phyloP scores from a whole-genome alignment of 129 eudicot genomes.

The Pittosporum tobira region DNA sequence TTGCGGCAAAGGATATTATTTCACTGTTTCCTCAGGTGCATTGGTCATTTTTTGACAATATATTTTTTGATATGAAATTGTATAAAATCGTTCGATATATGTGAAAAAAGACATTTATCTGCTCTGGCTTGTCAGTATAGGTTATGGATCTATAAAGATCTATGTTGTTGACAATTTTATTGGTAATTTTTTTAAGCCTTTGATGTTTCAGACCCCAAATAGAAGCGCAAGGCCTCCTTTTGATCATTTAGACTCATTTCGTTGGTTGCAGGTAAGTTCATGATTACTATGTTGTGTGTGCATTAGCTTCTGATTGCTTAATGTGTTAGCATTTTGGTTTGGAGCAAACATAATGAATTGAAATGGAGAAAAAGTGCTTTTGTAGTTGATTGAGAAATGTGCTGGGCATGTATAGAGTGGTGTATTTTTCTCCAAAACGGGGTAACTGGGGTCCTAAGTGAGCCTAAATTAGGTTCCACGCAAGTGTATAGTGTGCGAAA shows the following conservation, averaged over 20 bases:
- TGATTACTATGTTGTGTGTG: slow-evolving; percentile 3
- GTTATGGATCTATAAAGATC: background rate
- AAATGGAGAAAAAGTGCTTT: too few species aligned
- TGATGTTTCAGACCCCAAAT: slow-evolving; percentile 51
- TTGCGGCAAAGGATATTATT: slow-evolving; percentile 71
- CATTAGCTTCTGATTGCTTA: background rate
- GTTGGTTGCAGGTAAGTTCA: slow-evolving; percentile 79
- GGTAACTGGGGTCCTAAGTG: too few species aligned
- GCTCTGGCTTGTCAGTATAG: background rate
- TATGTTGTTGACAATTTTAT: background rate
- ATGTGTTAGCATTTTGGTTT: background rate
- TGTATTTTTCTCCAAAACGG: too few species aligned
- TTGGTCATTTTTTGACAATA: slow-evolving; percentile 2
- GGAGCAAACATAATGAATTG: background rate
- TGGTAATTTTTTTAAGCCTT: slow-evolving; percentile 12
- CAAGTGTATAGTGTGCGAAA: too few species aligned
- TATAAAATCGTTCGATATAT: background rate
- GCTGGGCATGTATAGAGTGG: too few species aligned
- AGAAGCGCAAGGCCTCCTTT: slow-evolving; percentile 85
- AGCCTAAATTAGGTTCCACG: too few species aligned
- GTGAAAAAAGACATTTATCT: background rate
- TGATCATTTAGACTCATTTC: slow-evolving; percentile 75
- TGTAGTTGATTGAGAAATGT: too few species aligned
- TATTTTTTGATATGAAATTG: too few species aligned
- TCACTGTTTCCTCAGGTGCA: slow-evolving; percentile 84